A percentile compares a stretch with the other conserved stretches of the same genome.
Evolutionary conservation across 164 flowering plant species (phyloP).

Genomic region (Houttuynia cordata): DNA sequence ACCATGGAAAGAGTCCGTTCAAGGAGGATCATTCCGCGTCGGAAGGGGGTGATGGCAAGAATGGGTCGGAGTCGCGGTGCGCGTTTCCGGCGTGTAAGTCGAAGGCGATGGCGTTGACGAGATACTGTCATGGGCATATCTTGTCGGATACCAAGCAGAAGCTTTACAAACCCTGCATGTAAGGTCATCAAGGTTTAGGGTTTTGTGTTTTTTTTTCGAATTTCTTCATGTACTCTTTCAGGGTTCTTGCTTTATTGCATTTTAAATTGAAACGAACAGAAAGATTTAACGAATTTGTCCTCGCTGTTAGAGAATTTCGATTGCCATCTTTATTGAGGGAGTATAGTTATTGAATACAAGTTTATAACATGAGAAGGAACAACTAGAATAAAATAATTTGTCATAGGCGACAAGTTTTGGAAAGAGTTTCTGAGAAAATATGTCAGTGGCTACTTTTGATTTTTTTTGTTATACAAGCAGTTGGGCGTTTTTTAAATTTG

Average conservation of each 20-base stretch:
- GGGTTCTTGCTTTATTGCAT: neutral
- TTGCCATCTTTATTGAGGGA: too few relatives aligned
- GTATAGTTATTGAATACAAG: too few relatives aligned
- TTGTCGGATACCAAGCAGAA: slow-evolving; percentile 56
- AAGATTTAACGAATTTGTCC: too few relatives aligned
- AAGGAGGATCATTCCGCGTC: slow-evolving; percentile 26
- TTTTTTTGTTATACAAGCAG: too few relatives aligned
- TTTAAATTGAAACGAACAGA: neutral
- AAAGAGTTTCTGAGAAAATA: too few relatives aligned
- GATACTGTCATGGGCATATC: slow-evolving; percentile 64
- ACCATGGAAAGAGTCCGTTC: slow-evolving; percentile 51
- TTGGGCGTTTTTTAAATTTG: too few relatives aligned
- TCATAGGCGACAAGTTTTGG: too few relatives aligned
- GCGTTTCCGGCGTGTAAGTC: slow-evolving; percentile 45
- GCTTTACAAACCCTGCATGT: slow-evolving; percentile 60
- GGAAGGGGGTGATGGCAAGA: slow-evolving; percentile 2
- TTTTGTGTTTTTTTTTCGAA: neutral
- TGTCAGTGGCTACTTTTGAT: too few relatives aligned
- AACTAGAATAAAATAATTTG: too few relatives aligned
- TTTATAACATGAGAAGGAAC: too few relatives aligned
- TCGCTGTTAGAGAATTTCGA: too few relatives aligned
- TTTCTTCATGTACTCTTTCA: neutral
- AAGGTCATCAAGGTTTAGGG: slow-evolving; percentile 26
- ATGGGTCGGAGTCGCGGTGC: slow-evolving; percentile 20
- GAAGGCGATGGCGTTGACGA: slow-evolving; percentile 79